A percentile compares a stretch with the other conserved stretches of the same genome.
These are phyloP conservation scores for Thermoascus crustaceus DNA, from an alignment of 2,329 filamentous ascomycete species.

Conservation along the genomic window DNA sequence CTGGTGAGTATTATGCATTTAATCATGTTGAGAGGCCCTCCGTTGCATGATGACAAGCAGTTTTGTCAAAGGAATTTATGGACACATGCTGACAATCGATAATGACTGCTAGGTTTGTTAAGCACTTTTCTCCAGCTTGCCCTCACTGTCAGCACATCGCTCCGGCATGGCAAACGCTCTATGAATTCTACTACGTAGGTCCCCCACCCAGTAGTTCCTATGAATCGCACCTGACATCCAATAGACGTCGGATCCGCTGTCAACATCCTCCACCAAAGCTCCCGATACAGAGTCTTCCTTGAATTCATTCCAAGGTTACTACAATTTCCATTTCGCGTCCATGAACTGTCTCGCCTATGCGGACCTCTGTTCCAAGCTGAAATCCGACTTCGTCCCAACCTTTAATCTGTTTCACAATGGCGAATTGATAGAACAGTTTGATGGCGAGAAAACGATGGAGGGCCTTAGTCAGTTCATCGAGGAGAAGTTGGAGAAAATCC, in stretches of 20 bases:
- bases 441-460: constrained; percentile 60
- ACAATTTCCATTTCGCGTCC: constrained; percentile 79
- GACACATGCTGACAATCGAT: constrained; percentile 5
- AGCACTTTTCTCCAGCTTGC: constrained; percentile 46
- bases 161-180: constrained; percentile 81
- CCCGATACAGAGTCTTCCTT: constrained; percentile 43
- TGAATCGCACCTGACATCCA: not conserved
- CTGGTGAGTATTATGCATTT: constrained; percentile 34
- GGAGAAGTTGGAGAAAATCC: constrained; percentile 63
- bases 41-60: too few species aligned
- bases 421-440: constrained; percentile 53
- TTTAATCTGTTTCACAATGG: constrained; percentile 77
- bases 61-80: too few species aligned
- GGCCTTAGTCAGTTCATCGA: constrained; percentile 65
- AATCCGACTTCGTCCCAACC: constrained; percentile 64
- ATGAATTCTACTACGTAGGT: constrained; percentile 73
- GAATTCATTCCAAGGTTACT: constrained; percentile 69
- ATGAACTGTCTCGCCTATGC: constrained; percentile 80
- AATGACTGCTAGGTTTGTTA: constrained; percentile 39
- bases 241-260: constrained; percentile 67
- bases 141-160: constrained; percentile 71
- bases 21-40: too few species aligned
- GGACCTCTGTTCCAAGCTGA: constrained; percentile 64
- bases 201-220: constrained; percentile 2
- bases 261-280: constrained; percentile 42